Evolutionary conservation across 2,329 filamentous ascomycete species (phyloP), one percentile per base, ranked within the genome.

Genomic region (Aspergillus sp.): DNA sequence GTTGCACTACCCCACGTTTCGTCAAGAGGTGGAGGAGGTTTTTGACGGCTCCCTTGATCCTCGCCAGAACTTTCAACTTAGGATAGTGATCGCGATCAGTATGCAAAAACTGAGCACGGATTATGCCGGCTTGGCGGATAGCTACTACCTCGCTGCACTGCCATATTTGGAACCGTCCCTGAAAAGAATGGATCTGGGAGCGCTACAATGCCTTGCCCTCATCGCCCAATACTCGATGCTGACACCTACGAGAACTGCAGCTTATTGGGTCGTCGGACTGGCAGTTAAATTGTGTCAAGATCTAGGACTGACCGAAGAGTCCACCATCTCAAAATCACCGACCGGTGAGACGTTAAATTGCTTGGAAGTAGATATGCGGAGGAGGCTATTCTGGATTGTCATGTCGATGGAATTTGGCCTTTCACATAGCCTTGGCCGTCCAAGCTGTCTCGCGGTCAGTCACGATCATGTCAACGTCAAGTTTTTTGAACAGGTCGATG

Each of bases 21-120:
- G 80, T 22, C 74, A 79, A 52, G 88, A 95, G 52, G 74, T 96
- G 30, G 81, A 94, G 48, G 84, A 85, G 25, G 89, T 95, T 3
- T 94, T 91, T 62, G 76, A 80, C 52, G 86, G 86, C 44, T 85
- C 83, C 47, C 77, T 72, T 4, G 87, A 95, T 57, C 78, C 89
- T 0, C 91, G 90, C 65, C 84, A 90, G 62, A 90, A 93, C 60
- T 97, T 96, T 60, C 81, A 91, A 41, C 74, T 94, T 44, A 84
- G 88, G 49, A 90, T 97, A 82, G 88, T 96, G 46, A 83, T 97
- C 61, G 91, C 93, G 25, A 95, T 96, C 61, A 91, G 89, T 65
- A 80, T 97, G 68, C 91, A 97, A 68, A 95, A 94, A 67, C 78
- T 96, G 60, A 88, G 90, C 63, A 81, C 85, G 0, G 84, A 88